A percentile compares a stretch with the other conserved stretches of the same genome.
Conservation (phyloP, 2,329 filamentous ascomycete species). For the Ophiostoma triangulosporum region DNA sequence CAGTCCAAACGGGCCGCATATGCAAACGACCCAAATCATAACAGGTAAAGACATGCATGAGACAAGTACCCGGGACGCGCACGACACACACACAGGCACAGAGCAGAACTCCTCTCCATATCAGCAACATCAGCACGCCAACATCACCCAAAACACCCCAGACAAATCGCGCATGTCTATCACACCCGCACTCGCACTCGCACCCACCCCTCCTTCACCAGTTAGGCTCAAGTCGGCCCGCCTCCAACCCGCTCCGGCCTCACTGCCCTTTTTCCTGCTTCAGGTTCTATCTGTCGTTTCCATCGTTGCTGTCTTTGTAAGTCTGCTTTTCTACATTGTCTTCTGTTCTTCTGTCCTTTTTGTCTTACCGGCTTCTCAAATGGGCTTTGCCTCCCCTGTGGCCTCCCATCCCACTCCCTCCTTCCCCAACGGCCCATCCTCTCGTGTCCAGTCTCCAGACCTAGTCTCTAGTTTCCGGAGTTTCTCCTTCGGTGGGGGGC, state of each 20-base stretch:
- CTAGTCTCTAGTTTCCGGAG: neutral
- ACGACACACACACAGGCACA: neutral
- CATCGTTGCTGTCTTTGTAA: constrained; percentile 15
- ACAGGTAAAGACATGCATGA: neutral
- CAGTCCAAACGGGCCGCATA: neutral
- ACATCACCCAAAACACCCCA: neutral
- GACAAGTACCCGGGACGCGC: neutral
- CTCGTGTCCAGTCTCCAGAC: neutral
- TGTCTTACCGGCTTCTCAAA: neutral
- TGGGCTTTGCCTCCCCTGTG: neutral
- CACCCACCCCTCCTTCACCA: neutral
- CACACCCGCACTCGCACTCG: neutral
- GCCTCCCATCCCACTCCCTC: neutral
- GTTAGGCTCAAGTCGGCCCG: constrained; percentile 12
- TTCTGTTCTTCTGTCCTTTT: neutral
- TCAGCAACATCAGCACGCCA: neutral
- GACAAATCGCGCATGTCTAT: constrained; percentile 12
- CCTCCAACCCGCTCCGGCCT: constrained; percentile 10
- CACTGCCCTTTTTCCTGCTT: constrained; percentile 15
- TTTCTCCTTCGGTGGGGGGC: neutral
- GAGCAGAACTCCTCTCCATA: neutral
- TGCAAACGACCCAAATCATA: neutral
- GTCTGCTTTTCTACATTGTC: neutral
- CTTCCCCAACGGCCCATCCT: neutral
- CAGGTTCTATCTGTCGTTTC: constrained; percentile 20